Conservation (phyloP, 139 green algal genomes). For the Parachlorella kessleri region DNA sequence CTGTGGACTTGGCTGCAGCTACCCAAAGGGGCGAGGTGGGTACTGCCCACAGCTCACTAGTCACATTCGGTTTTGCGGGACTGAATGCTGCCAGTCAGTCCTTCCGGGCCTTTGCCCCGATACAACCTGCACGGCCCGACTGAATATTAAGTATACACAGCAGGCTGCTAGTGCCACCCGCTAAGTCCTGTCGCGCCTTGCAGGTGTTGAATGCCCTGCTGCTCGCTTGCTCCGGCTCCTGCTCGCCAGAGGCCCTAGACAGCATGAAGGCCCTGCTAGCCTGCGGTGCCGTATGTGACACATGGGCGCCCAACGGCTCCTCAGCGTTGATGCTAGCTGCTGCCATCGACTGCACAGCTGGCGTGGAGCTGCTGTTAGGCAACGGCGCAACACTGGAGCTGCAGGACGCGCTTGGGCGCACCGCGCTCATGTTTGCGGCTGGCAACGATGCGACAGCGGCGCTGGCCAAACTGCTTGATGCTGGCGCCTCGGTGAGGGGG, state of each 20-base stretch:
- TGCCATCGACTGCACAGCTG: slow-evolving; percentile 46
- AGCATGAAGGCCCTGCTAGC: slow-evolving; percentile 62
- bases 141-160: too few relatives aligned
- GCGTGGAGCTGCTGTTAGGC: slow-evolving; percentile 65
- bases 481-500: slow-evolving; percentile 35
- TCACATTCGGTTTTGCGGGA: not conserved
- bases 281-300: slow-evolving; percentile 74
- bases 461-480: slow-evolving; percentile 45
- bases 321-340: slow-evolving; percentile 83
- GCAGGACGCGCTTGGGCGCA: slow-evolving; percentile 74
- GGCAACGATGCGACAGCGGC: slow-evolving; percentile 54
- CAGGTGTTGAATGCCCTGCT: slow-evolving; percentile 82
- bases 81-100: not conserved
- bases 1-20: slow-evolving; percentile 60
- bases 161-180: too few relatives aligned
- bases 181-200: too few relatives aligned
- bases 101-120: not conserved
- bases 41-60: not conserved
- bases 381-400: slow-evolving; percentile 71
- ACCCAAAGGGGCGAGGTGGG: slow-evolving; percentile 29
- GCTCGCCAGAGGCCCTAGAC: slow-evolving; percentile 12
- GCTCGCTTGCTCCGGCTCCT: slow-evolving; percentile 63
- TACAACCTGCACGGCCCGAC: too few relatives aligned
- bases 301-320: slow-evolving; percentile 73
- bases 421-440: slow-evolving; percentile 84